These are phyloP conservation scores for Auriculariales sp. DNA, from an alignment of 768 basidiomycete species.

Conservation along the genomic window DNA sequence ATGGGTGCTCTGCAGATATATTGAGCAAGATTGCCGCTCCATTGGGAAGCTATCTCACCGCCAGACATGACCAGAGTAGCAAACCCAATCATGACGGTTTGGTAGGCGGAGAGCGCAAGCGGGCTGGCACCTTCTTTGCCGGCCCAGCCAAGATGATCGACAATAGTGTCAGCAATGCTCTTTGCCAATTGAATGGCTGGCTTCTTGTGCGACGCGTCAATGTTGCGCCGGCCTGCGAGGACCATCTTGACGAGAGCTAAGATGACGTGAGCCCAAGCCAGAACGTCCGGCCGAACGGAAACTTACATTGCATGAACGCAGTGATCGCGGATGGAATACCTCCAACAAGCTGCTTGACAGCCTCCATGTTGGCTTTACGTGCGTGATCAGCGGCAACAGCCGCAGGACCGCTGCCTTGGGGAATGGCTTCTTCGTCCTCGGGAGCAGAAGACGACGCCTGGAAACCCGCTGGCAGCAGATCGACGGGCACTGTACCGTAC, in stretches of 20 bases:
- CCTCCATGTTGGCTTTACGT: slow-evolving; percentile 52
- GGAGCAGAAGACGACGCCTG: not conserved
- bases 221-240: slow-evolving; percentile 55
- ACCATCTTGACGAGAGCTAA: slow-evolving; percentile 79
- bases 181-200: slow-evolving; percentile 59
- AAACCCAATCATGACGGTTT: slow-evolving; percentile 39
- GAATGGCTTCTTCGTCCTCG: not conserved
- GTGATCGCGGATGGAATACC: slow-evolving; percentile 61
- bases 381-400: slow-evolving; percentile 21
- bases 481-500: slow-evolving; percentile 2
- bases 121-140: slow-evolving; percentile 13
- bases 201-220: slow-evolving; percentile 60
- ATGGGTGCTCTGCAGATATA: slow-evolving; percentile 47
- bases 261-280: not conserved
- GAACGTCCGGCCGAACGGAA: not conserved
- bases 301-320: slow-evolving; percentile 76
- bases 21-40: slow-evolving; percentile 4
- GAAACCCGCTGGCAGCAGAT: not conserved
- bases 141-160: slow-evolving; percentile 47
- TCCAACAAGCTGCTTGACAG: slow-evolving; percentile 65
- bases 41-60: no score
- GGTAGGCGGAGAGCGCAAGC: slow-evolving; percentile 31
- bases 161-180: slow-evolving; percentile 56
- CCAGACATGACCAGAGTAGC: slow-evolving; percentile 41
- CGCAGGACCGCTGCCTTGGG: not conserved